Percentiles rank a stretch among this genome's conserved stretches.
phyloP scores from a whole-genome alignment of 129 eudicot species.

The sunflower (Helianthus annuus) region HanXRQr2.0-SUNRISE NC_035433.2:84772361-84772860 shows the following conservation, averaged over 20 bases:
- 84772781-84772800: no score
- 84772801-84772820: no score
- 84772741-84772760: no score
- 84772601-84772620: conserved; percentile 94
- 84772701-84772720: not conserved
- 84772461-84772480: not conserved
- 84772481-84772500: conserved; percentile 29
- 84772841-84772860: no score
- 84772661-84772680: conserved; percentile 53
- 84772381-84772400: conserved; percentile 97
- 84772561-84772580: conserved; percentile 82
- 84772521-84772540: conserved; percentile 85
- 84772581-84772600: conserved; percentile 85
- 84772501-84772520: conserved; percentile 60
- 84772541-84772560: conserved; percentile 87
- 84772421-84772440: conserved; percentile 69
- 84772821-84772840: no score
- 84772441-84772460: conserved; percentile 13
- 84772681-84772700: conserved; percentile 15
- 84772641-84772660: conserved; percentile 82
- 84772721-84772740: no score
- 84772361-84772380: conserved; percentile 97
- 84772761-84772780: no score
- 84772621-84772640: conserved; percentile 97
- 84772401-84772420: conserved; percentile 96